Evolutionary conservation across 2,329 filamentous ascomycete genomes (phyloP).

Genomic region (Colletotrichum sublineola): DNA sequence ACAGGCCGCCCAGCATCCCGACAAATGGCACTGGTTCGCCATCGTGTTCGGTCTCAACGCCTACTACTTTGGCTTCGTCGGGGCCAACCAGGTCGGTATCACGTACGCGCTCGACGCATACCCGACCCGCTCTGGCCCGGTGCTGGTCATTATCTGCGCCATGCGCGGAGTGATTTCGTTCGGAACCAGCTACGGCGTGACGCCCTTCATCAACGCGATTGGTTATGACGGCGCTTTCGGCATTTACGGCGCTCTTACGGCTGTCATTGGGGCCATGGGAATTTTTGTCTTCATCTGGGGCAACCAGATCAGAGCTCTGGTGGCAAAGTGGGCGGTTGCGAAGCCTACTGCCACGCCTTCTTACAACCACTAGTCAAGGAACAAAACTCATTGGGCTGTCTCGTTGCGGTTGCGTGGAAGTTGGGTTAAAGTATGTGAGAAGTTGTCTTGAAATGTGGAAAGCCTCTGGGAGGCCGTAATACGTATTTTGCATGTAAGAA

Average conservation of each 20-base stretch:
- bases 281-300: conserved; percentile 52
- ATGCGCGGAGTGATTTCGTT: conserved; percentile 61
- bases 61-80: conserved; percentile 55
- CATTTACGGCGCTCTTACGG: conserved; percentile 51
- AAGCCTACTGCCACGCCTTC: conserved; percentile 4
- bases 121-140: conserved; percentile 55
- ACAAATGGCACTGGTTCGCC: conserved; percentile 52
- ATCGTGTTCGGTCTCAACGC: conserved; percentile 48
- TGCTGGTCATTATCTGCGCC: conserved; percentile 61
- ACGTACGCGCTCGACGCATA: conserved; percentile 61
- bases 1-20: conserved; percentile 51
- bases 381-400: background rate
- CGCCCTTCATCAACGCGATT: conserved; percentile 47
- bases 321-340: conserved; percentile 26
- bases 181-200: conserved; percentile 50
- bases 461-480: background rate
- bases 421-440: background rate
- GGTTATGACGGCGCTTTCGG: conserved; percentile 53
- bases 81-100: conserved; percentile 59
- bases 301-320: conserved; percentile 46
- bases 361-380: conserved; percentile 18
- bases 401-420: background rate
- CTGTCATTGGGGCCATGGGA: conserved; percentile 47
- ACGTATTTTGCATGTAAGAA: background rate
- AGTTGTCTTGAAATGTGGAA: background rate